Conservation (phyloP, 352 stramenopile species). For the Paralagenidium karlingii region DNA sequence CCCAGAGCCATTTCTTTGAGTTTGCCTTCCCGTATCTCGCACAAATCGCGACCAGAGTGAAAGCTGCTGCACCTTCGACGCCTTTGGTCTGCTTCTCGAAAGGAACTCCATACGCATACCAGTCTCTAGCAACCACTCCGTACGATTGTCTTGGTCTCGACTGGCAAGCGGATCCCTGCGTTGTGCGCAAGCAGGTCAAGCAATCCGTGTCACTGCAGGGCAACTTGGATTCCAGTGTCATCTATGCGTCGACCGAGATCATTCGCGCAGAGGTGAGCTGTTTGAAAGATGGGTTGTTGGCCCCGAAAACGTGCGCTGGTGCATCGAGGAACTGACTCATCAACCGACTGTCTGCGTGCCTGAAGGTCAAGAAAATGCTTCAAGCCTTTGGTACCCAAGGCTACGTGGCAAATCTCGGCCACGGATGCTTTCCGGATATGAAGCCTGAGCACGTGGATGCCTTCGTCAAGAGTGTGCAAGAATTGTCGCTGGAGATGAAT, state of each 20-base stretch:
- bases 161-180: slow-evolving; percentile 88
- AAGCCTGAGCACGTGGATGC: slow-evolving; percentile 86
- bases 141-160: slow-evolving; percentile 94
- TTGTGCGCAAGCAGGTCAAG: slow-evolving; percentile 68
- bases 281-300: background rate
- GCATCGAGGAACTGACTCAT: too few species aligned
- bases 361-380: slow-evolving; percentile 89
- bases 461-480: slow-evolving; percentile 95
- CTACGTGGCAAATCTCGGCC: slow-evolving; percentile 97
- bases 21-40: slow-evolving; percentile 90
- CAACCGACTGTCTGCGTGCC: background rate
- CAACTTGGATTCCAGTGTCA: slow-evolving; percentile 87
- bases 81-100: slow-evolving; percentile 82
- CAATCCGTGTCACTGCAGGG: slow-evolving; percentile 77
- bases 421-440: slow-evolving; percentile 95
- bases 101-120: slow-evolving; percentile 69
- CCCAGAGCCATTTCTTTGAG: slow-evolving; percentile 89
- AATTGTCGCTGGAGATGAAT: slow-evolving; percentile 85
- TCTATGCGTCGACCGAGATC: slow-evolving; percentile 76
- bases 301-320: too few species aligned
- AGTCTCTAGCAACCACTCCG: slow-evolving; percentile 53
- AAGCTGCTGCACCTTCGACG: slow-evolving; percentile 42
- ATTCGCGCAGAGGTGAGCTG: slow-evolving; percentile 49
- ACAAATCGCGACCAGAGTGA: slow-evolving; percentile 68
- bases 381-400: slow-evolving; percentile 88